Evolutionary conservation across 768 basidiomycete species (phyloP).

Genomic region (Ramaria sp.): DNA sequence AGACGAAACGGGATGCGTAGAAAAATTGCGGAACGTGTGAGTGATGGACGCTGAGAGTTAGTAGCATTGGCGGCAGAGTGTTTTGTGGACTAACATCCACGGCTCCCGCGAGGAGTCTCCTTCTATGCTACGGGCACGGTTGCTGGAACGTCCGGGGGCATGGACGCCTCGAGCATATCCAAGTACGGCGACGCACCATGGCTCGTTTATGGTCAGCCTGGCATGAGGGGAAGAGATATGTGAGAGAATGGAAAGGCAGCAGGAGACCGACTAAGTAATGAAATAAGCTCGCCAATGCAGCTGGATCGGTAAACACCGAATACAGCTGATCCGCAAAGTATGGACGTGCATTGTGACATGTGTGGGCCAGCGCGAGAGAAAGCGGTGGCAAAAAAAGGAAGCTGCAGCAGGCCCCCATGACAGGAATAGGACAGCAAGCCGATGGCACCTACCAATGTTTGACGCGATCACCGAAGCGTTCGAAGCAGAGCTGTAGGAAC

Average conservation of each 20-base stretch:
- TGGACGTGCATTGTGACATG: background rate
- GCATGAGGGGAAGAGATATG: background rate
- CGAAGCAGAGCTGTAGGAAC: slow-evolving; percentile 49
- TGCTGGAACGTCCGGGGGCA: slow-evolving; percentile 60
- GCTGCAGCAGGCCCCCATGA: background rate
- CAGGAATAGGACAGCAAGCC: background rate
- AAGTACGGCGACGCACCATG: slow-evolving; percentile 58
- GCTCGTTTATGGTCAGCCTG: slow-evolving; percentile 70
- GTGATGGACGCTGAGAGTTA: background rate
- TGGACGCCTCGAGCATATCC: slow-evolving; percentile 67
- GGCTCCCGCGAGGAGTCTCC: slow-evolving; percentile 58
- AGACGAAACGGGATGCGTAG: slow-evolving; percentile 14
- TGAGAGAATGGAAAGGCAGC: background rate
- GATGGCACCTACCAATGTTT: slow-evolving; percentile 47
- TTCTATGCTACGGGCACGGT: slow-evolving; percentile 46
- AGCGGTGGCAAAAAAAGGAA: background rate
- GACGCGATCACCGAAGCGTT: slow-evolving; percentile 65
- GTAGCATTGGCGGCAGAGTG: slow-evolving; percentile 1
- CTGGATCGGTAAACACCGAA: background rate
- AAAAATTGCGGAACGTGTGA: slow-evolving; percentile 7
- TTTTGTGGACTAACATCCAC: slow-evolving; percentile 43
- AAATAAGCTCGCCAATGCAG: background rate
- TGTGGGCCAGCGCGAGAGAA: slow-evolving; percentile 6
- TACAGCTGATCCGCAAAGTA: background rate
- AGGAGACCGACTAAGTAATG: background rate